Percentiles rank a stretch among this genome's conserved stretches.
Evolutionary conservation across 2,329 filamentous ascomycete species (phyloP).

Genomic region (Pseudocercospora fuligena): DNA sequence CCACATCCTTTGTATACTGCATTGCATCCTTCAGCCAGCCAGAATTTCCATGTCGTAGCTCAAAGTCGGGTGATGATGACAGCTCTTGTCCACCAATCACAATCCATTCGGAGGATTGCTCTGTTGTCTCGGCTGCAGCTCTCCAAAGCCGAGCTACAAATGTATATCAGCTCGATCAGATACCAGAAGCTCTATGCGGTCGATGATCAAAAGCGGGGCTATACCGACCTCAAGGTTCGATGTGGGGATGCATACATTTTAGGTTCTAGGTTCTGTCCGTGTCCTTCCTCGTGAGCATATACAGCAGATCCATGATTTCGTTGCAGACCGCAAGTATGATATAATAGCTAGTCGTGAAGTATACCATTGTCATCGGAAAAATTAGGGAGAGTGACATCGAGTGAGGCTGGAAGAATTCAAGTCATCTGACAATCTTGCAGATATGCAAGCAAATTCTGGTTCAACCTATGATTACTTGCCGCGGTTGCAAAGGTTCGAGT

Average conservation of each 20-base stretch:
- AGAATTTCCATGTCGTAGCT: not conserved
- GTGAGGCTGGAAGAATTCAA: not conserved
- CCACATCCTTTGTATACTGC: not conserved
- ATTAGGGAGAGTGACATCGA: not conserved
- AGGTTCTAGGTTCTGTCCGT: constrained; percentile 2
- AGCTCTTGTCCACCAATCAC: not conserved
- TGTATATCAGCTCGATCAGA: not conserved
- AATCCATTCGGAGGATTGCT: not conserved
- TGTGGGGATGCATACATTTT: not conserved
- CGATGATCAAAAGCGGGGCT: constrained; percentile 1
- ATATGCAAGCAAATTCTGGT: not conserved
- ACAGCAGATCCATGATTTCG: not conserved
- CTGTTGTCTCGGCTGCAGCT: constrained; percentile 3
- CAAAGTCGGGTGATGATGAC: not conserved
- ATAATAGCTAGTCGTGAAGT: not conserved
- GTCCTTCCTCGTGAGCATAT: not conserved
- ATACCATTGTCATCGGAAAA: not conserved
- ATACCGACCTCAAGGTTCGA: not conserved
- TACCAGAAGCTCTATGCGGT: not conserved
- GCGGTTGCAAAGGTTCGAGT: not conserved
- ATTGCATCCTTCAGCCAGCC: not conserved
- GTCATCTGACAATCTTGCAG: constrained; percentile 7
- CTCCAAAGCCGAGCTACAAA: constrained; percentile 1
- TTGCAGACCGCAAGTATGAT: constrained; percentile 16
- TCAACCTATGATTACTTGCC: not conserved